Evolutionary conservation across 306 rosid species (phyloP).

Genomic region (Luffa aegyptiaca): DNA sequence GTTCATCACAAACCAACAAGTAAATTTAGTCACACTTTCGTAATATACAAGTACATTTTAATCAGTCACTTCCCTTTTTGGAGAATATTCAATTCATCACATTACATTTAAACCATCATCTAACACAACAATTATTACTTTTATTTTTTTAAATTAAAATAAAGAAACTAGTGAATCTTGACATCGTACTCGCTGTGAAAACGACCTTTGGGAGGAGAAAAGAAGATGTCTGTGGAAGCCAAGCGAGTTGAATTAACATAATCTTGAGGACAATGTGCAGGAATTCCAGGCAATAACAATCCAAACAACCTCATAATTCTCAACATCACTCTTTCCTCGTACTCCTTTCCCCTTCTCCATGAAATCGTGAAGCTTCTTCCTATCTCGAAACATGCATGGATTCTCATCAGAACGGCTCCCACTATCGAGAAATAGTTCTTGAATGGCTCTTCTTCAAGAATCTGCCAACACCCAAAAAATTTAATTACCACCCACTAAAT

Average conservation of each 20-base stretch:
- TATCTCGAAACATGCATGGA: constrained; percentile 59
- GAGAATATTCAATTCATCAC: not conserved
- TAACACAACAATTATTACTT: not conserved
- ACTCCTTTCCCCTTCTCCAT: constrained; percentile 27
- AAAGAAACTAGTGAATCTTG: not conserved
- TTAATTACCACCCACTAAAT: not conserved
- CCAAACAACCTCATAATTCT: constrained; percentile 37
- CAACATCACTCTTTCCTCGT: constrained; percentile 41
- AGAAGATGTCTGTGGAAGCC: constrained; percentile 17
- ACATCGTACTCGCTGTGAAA: not conserved
- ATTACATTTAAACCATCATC: not conserved
- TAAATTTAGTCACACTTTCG: no score
- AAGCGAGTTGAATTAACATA: constrained; percentile 44
- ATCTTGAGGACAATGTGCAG: constrained; percentile 47
- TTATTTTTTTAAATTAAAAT: not conserved
- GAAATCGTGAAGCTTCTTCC: constrained; percentile 45
- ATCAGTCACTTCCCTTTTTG: no score
- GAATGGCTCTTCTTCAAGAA: constrained; percentile 63
- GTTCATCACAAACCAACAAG: no score
- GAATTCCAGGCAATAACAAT: constrained; percentile 51
- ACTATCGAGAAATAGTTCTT: constrained; percentile 53
- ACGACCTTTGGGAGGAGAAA: not conserved
- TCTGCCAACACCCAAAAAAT: constrained; percentile 20
- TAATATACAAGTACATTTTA: no score
- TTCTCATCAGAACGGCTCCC: constrained; percentile 42